Evolutionary conservation across 2,329 filamentous ascomycete species (phyloP), one percentile per base, ranked within the genome.

Genomic region (Xenoacremonium recifei): DNA sequence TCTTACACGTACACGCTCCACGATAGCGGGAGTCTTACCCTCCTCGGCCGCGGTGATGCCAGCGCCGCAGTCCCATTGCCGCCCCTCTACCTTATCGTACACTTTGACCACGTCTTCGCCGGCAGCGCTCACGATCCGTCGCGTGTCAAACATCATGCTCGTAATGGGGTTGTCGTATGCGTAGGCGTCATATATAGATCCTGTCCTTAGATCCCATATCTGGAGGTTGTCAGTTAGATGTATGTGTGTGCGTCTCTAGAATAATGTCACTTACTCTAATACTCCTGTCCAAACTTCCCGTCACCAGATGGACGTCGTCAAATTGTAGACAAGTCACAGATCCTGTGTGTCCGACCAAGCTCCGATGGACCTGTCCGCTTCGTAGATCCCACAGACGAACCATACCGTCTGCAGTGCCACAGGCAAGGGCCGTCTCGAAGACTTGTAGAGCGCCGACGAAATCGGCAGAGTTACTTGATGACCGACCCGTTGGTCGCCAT

Each of bases 141-240:
- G 84, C 12, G 81, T 71, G 66, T 99, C 93, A 63, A 99, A 99
- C 85, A 95, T 95, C 90, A 97, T 96, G 72, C 85, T 89, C 21
- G 90, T 95, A 43, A 99, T 80, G 1, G 91, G 83, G 58, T 88
- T 78, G 60, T 97, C 91, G 68, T 97, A 99, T 17, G 92, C 93
- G 65, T 91, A 99, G 15, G 92, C 93, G 64, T 99, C 93, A 64
- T 87, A 87, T 55, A 99, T 96, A 23, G 90, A 91, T 34, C 93
- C 93, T 11, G 90, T 97, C 40, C 93, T 87, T 42, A 99, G 85
- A 68, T 99, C 93, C 93, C 93, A 99, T 62, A 99, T 97, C 91
- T 97, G 60, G 37, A 42, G n/a, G 29, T n/a, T 19, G 11, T 17
- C 2, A 41, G 50, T 64, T 52, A 64, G 64, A 45, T 29, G 31